Base-by-base conservation (phyloP, 2,329 filamentous ascomycete genomes). In the Leptographium galeiforme region DNA sequence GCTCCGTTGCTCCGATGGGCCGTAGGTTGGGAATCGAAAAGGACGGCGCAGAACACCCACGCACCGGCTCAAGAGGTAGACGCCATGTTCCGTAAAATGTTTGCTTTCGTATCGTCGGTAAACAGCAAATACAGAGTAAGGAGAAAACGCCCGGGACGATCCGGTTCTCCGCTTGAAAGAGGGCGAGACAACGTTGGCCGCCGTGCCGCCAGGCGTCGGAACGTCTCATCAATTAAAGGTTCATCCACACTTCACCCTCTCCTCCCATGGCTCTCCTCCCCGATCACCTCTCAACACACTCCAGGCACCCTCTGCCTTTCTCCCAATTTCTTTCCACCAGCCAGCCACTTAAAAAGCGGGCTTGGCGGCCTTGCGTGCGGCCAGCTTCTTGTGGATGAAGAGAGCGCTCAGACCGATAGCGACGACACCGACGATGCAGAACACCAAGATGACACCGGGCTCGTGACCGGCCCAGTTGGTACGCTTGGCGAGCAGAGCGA, bases 371-470 rank as follows among this genome's bases (percentile, higher is more conserved):
- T 60, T 64, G 59, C 64, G 63, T 36, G 62, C 63, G 13, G 59
- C 53, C 32, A 67, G 19, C 63, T 60, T 63, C 61, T 65, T 67
- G 62, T 56, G 49, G 57, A 76, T 60, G 62, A 76, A 73, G 43
- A 83, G 69, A 50, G 62, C 60, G 53, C 74, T 57, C 49, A 84
- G 63, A 32, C 78, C 72, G 56, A 74, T 53, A 41, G 57, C 71
- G 58, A 84, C 75, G 56, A 79, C 61, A 61, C 77, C 77, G 64
- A 82, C 70, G 60, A 84, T 78, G 65, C 68, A 72, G 66, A 84
- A 80, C 54, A 84, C 80, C 58, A 82, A 68, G 50, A 84, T 71
- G 57, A 82, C 78, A 65, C 80, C 80, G 46, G 75, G 72, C 62
- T 84, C 76, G 36, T 66, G 61, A 56, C 66, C 60, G 30, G 79